Base-by-base conservation (phyloP, 2,329 filamentous ascomycete genomes). In the Aspergillus vadensis region DNA sequence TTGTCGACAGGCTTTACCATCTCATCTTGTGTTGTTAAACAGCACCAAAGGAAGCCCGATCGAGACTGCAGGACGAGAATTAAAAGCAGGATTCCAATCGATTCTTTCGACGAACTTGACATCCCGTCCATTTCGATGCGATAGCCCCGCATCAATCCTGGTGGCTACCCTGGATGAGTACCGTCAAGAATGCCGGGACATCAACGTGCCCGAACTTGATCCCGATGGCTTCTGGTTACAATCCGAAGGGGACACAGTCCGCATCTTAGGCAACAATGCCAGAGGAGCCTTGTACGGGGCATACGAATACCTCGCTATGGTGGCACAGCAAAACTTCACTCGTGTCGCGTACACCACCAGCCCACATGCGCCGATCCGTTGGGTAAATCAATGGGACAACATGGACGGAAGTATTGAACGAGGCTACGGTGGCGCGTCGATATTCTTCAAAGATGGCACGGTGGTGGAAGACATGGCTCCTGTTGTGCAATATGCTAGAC, bases 351-450 rank as follows among this genome's bases (percentile, higher is more conserved):
- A 81, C 50, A 74, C 80, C 2, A 82, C 81, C 8, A 88, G 83
- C 63, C 87, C 87, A 0, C 80, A 82, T 59, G 85, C 83, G 0
- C 84, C 84, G 0, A 83, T 91, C 44, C 82, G 88, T 64, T 91
- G 88, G 88, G 83, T 86, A 0, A 91, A 91, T 68, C 84, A 91
- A 65, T 91, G 88, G 88, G 87, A 91, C 70, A 90, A 91, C 65
- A 77, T 91, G 71, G 83, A 88, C 60, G 76, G 88, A 12, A 86
- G 81, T 43, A 86, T 91, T 48, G 88, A 91, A 71, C 79, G 88
- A 56, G 88, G 88, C 17, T 91, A 88, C 65, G 88, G 81, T 3
- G 88, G 89, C 0, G 76, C 80, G 0, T 91, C 88, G 0, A 88
- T 91, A 58, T 91, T 90, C 76, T 91, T 90, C 74, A 74, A 79